These are phyloP conservation scores for Rhodotorula sp. DNA, from an alignment of 1,284 basidiomycete genomes.

Conservation along the genomic window DNA sequence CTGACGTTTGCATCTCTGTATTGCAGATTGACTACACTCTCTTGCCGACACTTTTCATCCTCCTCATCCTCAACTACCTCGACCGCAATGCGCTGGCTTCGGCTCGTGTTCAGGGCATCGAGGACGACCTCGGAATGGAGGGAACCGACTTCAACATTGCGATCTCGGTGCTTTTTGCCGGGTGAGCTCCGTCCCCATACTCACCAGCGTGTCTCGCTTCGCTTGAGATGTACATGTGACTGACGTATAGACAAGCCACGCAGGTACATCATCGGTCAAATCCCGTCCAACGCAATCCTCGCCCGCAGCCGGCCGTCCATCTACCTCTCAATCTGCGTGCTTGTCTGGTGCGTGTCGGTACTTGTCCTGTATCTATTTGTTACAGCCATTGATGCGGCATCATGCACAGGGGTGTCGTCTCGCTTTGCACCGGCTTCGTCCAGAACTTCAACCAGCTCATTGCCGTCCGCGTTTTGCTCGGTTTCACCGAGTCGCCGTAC, in stretches of 20 bases:
- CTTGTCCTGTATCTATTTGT: too few species aligned
- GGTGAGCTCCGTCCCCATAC: conserved; percentile 63
- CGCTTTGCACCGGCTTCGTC: conserved; percentile 46
- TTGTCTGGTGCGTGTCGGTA: conserved; percentile 43
- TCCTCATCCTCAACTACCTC: conserved; percentile 49
- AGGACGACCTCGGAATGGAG: conserved; percentile 59
- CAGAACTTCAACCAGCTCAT: conserved; percentile 40
- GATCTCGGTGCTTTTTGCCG: conserved; percentile 72
- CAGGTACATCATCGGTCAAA: conserved; percentile 30
- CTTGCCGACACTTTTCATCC: conserved; percentile 41
- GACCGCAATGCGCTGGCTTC: conserved; percentile 49
- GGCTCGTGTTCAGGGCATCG: conserved; percentile 61
- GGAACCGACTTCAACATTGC: conserved; percentile 66
- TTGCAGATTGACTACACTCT: conserved; percentile 26
- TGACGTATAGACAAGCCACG: too few species aligned
- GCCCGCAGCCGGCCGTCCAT: conserved; percentile 59
- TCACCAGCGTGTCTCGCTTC: too few species aligned
- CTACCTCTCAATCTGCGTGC: conserved; percentile 72
- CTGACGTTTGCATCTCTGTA: conserved; percentile 57
- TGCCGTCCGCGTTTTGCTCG: conserved; percentile 42
- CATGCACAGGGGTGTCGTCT: conserved; percentile 39
- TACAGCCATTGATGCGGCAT: too few species aligned
- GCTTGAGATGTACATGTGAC: too few species aligned
- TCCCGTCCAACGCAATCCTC: conserved; percentile 33
- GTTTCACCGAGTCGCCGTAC: conserved; percentile 61